Conservation (phyloP, 768 basidiomycete species). For the Udeniomyces megalosporus region DNA sequence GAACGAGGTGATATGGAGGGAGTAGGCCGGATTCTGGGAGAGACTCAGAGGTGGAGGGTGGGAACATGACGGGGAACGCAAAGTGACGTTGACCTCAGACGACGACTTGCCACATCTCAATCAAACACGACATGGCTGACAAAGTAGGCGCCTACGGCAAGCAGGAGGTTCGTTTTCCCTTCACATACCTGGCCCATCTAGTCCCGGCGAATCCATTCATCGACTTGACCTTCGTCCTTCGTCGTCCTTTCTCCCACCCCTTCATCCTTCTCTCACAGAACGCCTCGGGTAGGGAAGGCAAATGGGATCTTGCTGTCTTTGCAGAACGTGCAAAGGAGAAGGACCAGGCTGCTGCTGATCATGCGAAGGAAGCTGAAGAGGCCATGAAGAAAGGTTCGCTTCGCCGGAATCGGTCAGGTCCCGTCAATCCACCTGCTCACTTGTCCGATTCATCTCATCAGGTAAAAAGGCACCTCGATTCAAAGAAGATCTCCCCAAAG, state of each 20-base stretch:
- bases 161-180: constrained; percentile 16
- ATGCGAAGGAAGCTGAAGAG: constrained; percentile 43
- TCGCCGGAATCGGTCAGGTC: too few relatives aligned
- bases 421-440: not conserved
- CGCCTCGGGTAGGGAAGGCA: constrained; percentile 31
- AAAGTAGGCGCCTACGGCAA: constrained; percentile 24
- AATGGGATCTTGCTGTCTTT: constrained; percentile 76
- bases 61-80: too few relatives aligned
- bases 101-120: not conserved
- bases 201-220: too few relatives aligned
- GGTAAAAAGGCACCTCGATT: constrained; percentile 45
- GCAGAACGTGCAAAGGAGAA: constrained; percentile 28
- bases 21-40: too few relatives aligned
- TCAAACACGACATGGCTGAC: constrained; percentile 6
- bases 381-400: constrained; percentile 53
- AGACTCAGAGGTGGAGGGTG: too few relatives aligned
- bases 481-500: constrained; percentile 58
- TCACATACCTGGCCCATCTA: not conserved
- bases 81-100: not conserved
- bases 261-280: not conserved
- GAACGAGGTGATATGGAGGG: not conserved
- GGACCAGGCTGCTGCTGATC: constrained; percentile 51
- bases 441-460: constrained; percentile 25
- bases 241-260: not conserved
- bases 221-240: too few relatives aligned